Evolutionary conservation across 345 rosid species (phyloP).

Genomic region (Syzygium grande): DNA sequence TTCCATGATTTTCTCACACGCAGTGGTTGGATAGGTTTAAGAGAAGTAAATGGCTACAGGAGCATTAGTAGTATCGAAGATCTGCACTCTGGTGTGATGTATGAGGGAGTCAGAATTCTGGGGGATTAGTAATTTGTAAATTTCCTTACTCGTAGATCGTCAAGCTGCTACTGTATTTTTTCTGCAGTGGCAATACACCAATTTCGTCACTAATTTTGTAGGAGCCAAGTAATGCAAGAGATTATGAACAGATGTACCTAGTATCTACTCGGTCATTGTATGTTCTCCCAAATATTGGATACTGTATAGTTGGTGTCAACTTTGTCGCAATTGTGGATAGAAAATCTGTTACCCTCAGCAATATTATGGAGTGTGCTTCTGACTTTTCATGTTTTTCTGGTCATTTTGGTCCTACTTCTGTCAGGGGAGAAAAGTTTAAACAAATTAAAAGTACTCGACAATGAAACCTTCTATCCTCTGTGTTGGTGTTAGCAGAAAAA

Average conservation of each 20-base stretch:
- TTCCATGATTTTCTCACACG: not conserved
- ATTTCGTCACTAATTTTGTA: not conserved
- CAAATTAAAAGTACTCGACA: not conserved
- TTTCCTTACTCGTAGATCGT: not conserved
- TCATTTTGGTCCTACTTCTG: not conserved
- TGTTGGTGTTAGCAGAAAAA: not conserved
- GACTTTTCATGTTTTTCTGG: not conserved
- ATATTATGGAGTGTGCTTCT: not conserved
- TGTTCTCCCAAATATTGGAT: not conserved
- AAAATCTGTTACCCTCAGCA: not conserved
- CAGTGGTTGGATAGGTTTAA: conserved; percentile 8
- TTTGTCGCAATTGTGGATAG: not conserved
- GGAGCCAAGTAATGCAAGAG: not conserved
- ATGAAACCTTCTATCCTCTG: not conserved
- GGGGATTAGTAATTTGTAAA: not conserved
- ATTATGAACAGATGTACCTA: not conserved
- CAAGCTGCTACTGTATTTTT: not conserved
- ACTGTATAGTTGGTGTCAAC: not conserved
- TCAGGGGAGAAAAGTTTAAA: not conserved
- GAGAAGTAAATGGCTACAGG: conserved; percentile 12
- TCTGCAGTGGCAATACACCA: not conserved
- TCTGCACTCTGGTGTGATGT: conserved; percentile 7
- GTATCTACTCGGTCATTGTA: not conserved
- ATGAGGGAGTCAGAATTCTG: conserved; percentile 2
- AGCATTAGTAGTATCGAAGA: conserved; percentile 6